phyloP scores from a whole-genome alignment of 441 rosid genomes.

The Gossypium laxum region DNA sequence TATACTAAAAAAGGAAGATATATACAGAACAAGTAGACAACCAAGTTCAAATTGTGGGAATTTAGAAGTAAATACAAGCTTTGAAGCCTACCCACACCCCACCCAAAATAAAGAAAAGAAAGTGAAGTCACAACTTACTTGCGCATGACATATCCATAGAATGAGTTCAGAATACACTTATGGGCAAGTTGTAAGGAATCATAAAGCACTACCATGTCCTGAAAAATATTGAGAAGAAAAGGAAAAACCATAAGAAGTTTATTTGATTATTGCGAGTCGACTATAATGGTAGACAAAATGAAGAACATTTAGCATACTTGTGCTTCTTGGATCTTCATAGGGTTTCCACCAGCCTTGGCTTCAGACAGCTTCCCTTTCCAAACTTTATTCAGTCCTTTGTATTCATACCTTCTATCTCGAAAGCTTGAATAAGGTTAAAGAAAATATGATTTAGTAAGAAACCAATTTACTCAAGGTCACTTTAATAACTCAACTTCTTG shows the following conservation, averaged over 20 bases:
- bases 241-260: slow-evolving; percentile 17
- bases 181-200: slow-evolving; percentile 98
- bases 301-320: slow-evolving; percentile 41
- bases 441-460: slow-evolving; percentile 21
- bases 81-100: neutral
- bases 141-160: slow-evolving; percentile 99
- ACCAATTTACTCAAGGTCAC: neutral
- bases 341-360: slow-evolving; percentile 92
- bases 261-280: slow-evolving; percentile 8
- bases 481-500: slow-evolving; percentile 5
- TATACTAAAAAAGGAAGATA: neutral
- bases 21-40: slow-evolving; percentile 5
- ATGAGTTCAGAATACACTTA: slow-evolving; percentile 93
- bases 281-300: slow-evolving; percentile 7
- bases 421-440: slow-evolving; percentile 46
- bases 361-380: slow-evolving; percentile 98
- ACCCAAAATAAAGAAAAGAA: neutral
- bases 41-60: slow-evolving; percentile 7
- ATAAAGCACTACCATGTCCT: slow-evolving; percentile 98
- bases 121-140: slow-evolving; percentile 48
- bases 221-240: slow-evolving; percentile 28
- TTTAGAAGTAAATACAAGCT: slow-evolving; percentile 14
- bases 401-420: slow-evolving; percentile 96
- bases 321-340: slow-evolving; percentile 95
- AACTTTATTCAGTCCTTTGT: slow-evolving; percentile 92